Conservation (phyloP, 768 basidiomycete genomes). For the Russula griseocarnosa region DNA sequence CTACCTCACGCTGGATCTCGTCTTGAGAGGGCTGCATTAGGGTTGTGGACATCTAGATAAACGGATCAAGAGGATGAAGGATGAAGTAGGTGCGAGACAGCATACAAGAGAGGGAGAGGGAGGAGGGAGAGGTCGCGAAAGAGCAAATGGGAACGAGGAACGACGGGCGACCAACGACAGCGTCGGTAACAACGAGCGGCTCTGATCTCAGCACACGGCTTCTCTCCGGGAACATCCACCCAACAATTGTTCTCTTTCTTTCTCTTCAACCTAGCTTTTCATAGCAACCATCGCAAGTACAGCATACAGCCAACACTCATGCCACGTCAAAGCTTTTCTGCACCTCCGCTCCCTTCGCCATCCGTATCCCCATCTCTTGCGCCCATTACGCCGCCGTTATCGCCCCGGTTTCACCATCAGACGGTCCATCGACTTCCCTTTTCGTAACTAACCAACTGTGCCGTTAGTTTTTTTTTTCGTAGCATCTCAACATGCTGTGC, state of each 20-base stretch:
- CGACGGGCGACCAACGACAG: conserved; percentile 1
- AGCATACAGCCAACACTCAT: neutral
- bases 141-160: neutral
- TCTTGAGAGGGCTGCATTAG: conserved; percentile 70
- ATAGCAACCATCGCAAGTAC: neutral
- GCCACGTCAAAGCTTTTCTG: neutral
- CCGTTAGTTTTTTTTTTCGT: neutral
- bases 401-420: neutral
- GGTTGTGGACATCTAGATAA: conserved; percentile 14
- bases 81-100: neutral
- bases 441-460: neutral
- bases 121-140: neutral
- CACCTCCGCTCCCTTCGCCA: neutral
- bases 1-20: conserved; percentile 84
- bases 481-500: neutral
- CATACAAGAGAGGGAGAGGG: neutral
- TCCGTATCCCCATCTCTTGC: neutral
- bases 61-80: neutral
- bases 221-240: neutral
- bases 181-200: conserved; percentile 24
- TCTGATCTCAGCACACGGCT: neutral
- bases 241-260: neutral
- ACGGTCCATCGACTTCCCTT: neutral
- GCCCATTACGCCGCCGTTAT: neutral
- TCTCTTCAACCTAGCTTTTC: neutral